Percentiles rank a stretch among this genome's conserved stretches.
These are phyloP conservation scores for Mytilinidion resinicola DNA, from an alignment of 495 filamentous ascomycete genomes.

Conservation along the genomic window DNA sequence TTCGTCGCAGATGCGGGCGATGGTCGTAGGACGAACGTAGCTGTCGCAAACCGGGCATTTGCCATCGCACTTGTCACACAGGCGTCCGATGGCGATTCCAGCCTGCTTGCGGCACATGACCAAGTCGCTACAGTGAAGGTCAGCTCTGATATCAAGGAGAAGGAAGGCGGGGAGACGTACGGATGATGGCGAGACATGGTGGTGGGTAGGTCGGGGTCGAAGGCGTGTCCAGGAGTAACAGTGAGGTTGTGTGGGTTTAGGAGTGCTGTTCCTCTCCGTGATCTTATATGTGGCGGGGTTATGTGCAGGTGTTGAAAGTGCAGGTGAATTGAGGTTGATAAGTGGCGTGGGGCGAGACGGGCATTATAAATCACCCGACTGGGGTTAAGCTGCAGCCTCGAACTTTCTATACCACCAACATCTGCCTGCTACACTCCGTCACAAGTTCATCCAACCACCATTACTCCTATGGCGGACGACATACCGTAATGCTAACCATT, in stretches of 20 bases:
- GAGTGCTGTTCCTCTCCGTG: not conserved
- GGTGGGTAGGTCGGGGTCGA: not conserved
- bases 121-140: conserved; percentile 62
- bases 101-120: conserved; percentile 99
- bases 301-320: not conserved
- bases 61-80: conserved; percentile 99
- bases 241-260: not conserved
- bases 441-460: too few relatives aligned
- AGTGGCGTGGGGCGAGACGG: too few relatives aligned
- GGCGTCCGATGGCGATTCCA: conserved; percentile 95
- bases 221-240: not conserved
- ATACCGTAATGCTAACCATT: not conserved
- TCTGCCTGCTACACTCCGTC: too few relatives aligned
- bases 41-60: conserved; percentile 99
- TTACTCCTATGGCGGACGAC: not conserved
- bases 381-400: too few relatives aligned
- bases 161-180: conserved; percentile 43
- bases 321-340: too few relatives aligned
- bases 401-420: too few relatives aligned
- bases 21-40: conserved; percentile 95
- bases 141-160: conserved; percentile 20
- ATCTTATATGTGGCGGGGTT: not conserved
- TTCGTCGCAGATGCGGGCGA: conserved; percentile 97
- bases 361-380: too few relatives aligned
- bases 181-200: conserved; percentile 73